Base-by-base conservation (phyloP, 306 rosid species). In the Lathyrus tuberosus region DNA sequence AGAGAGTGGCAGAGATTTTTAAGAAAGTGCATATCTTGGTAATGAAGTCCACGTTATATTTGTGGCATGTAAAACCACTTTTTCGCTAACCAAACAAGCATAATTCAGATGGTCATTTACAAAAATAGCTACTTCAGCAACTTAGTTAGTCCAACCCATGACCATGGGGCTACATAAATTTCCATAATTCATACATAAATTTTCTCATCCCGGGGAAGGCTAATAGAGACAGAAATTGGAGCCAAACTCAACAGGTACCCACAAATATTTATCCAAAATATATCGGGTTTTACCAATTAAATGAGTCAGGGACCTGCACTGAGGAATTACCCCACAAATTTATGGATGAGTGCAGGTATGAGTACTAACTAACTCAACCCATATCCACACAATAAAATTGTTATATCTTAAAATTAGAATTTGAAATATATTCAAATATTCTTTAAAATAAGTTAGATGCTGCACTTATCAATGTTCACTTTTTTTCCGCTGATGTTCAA, bases 41-140 rank as follows among this genome's bases (percentile, higher is more conserved):
- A 69, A 38, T 22, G 6, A 67, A 28, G 46, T 33, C 8, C 6
- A 33, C 8, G 6, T 6, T 33, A 33, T 33, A 33, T 33, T 33
- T 5, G 8, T 33, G 38, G 38, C 38, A 33, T 33, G 38, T 44
- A 20, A 51, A 67, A 26, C 48, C 48, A 35, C 17, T 11, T 67
- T 62, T 46, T 46, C 17, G 20, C 62, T 46, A 28, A 11, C 41
- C 13, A 62, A 38, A 62, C 35, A 14, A 17, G 22, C 22, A 20
- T 67, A 13, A 67, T 33, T 33, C 44, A 33, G 18, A 67, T 33
- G 10, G 18, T 51, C 48, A 49, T 67, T 49, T 12, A 16, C 26
- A 1, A 38, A 62, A 40, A 62, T 17, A 40, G 51, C 68, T 8
- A 31, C 35, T 31, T 31, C 35, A 0, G 35, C 43, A 41, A 44